Percentiles rank a stretch among this genome's conserved stretches.
Conservation (phyloP, 2,329 filamentous ascomycete genomes). For the Cladosporium phlei region DNA sequence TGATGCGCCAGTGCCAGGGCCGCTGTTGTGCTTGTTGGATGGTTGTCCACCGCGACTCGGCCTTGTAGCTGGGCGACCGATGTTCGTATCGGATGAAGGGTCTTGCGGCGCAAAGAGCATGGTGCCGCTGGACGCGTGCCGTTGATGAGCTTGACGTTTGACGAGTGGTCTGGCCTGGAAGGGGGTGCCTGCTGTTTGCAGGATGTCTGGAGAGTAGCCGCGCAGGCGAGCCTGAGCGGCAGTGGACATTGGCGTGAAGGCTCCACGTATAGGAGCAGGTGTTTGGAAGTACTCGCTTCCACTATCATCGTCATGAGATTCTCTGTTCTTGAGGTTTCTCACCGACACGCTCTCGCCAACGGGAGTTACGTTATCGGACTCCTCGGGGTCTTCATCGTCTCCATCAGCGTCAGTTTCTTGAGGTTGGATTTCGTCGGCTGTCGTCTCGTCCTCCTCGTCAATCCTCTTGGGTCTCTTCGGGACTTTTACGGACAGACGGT, state of each 20-base stretch:
- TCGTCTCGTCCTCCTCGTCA: slow-evolving; percentile 44
- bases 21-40: slow-evolving; percentile 24
- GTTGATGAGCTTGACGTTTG: slow-evolving; percentile 50
- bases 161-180: slow-evolving; percentile 21
- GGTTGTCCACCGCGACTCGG: slow-evolving; percentile 19
- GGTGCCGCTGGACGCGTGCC: slow-evolving; percentile 75
- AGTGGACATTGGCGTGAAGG: slow-evolving; percentile 23
- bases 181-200: slow-evolving; percentile 31
- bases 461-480: slow-evolving; percentile 38
- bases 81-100: slow-evolving; percentile 31
- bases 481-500: slow-evolving; percentile 34
- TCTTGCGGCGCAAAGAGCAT: slow-evolving; percentile 71
- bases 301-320: slow-evolving; percentile 20
- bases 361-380: slow-evolving; percentile 48
- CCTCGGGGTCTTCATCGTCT: slow-evolving; percentile 77
- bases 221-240: slow-evolving; percentile 23
- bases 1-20: slow-evolving; percentile 34
- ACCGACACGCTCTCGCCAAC: slow-evolving; percentile 30
- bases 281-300: slow-evolving; percentile 40
- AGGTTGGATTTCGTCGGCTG: slow-evolving; percentile 39
- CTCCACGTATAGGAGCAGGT: slow-evolving; percentile 31
- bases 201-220: slow-evolving; percentile 22
- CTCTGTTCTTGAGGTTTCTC: slow-evolving; percentile 26
- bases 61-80: slow-evolving; percentile 27
- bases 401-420: slow-evolving; percentile 77